Evolutionary conservation across 192 early-diverging fungal species (phyloP), one percentile per base, ranked within the genome.

Genomic region (Podila clonocystis): DNA sequence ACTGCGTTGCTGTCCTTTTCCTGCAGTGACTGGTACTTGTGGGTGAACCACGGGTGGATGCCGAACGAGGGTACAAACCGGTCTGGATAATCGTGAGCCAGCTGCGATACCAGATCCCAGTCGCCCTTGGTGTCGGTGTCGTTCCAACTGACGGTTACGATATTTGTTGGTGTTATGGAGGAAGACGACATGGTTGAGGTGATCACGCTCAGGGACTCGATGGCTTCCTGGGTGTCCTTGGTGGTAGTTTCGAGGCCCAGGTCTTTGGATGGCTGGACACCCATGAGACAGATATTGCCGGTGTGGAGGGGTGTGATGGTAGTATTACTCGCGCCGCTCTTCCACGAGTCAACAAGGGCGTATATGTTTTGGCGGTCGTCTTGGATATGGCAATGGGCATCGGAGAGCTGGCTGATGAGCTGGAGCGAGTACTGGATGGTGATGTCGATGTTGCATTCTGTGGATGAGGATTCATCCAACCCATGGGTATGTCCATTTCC

Each of bases 361-460:
- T 61, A 24, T 48, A 82, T 78, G 61, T 75, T 82, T 24, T 72
- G 68, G 28, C 64, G 50, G 48, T 85, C 84, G 38, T 82, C 84
- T 17, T 85, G 84, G 60, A 73, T 72, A 60, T 85, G 84, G 4
- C 71, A 78, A 75, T 85, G 84, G 9, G 75, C 84, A 68, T 85
- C 84, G 1, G 77, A 72, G 19, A 80, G 45, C 7, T 72, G 49
- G 6, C 30, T 29, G 26, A 59, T 65, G 28, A 80, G 70, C 15
- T 80, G 36, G 33, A 31, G 22, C 29, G 77, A 66, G 28, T 55
- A 55, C 5, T 55, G 20, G n/a, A 8, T 55, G 52, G 0, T 55
- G n/a, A 9, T 55, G 52, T 55, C 17, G 52, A 6, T 26, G 52
- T 4, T 15, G 41, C n/a, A 24, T 24, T 55, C 52, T 8, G 41